These are phyloP conservation scores for Pestalotiopsis sp. DNA, from an alignment of 2,329 filamentous ascomycete species.

Conservation along the genomic window DNA sequence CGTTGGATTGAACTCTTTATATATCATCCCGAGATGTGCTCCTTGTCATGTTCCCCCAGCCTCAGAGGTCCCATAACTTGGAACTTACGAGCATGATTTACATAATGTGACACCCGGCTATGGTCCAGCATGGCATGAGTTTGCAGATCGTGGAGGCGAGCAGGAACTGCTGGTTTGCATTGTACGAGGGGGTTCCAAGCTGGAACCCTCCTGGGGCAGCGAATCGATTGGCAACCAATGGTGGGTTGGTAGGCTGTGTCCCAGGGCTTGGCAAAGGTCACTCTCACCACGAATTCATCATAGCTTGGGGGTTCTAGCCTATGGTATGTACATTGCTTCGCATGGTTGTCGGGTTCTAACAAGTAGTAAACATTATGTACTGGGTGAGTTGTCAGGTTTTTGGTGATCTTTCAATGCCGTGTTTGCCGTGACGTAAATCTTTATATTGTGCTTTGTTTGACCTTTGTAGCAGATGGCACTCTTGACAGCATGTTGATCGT, in stretches of 20 bases:
- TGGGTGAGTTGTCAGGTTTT: not conserved
- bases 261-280: not conserved
- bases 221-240: not conserved
- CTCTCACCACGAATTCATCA: not conserved
- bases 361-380: not conserved
- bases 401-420: not conserved
- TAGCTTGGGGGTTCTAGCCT: not conserved
- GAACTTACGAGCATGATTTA: not conserved
- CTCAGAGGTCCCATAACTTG: not conserved
- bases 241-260: not conserved
- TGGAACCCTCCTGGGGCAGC: not conserved
- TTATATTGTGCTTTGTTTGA: not conserved
- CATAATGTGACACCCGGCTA: not conserved
- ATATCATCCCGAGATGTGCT: not conserved
- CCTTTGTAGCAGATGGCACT: not conserved
- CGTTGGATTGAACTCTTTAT: not conserved
- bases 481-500: not conserved
- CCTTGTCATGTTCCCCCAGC: not conserved
- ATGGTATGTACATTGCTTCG: not conserved
- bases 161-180: not conserved
- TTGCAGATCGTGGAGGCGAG: not conserved
- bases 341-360: not conserved
- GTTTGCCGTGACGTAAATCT: not conserved
- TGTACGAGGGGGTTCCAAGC: not conserved
- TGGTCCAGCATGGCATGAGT: not conserved